Evolutionary conservation across 768 basidiomycete genomes (phyloP).

Genomic region (Podaxis rugospora): DNA sequence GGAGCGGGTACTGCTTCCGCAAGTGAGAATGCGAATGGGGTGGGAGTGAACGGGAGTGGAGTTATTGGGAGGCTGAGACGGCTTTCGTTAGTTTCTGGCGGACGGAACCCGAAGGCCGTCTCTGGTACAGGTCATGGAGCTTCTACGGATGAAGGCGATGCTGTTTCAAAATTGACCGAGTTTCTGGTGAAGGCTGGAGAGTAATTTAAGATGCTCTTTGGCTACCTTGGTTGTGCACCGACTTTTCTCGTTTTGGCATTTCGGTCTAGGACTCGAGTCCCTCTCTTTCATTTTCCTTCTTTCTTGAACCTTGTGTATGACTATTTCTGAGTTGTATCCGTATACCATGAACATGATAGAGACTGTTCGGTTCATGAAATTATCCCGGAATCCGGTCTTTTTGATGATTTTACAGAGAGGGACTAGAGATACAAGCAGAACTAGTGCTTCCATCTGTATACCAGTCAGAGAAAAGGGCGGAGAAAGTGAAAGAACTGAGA

Average conservation of each 20-base stretch:
- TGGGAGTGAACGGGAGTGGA: background rate
- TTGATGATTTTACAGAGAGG: background rate
- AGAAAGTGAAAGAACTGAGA: slow-evolving; percentile 7
- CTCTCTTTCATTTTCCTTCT: background rate
- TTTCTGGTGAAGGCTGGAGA: background rate
- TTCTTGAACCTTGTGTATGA: background rate
- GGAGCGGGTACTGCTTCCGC: background rate
- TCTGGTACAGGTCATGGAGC: background rate
- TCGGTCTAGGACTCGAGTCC: background rate
- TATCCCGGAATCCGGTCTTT: background rate
- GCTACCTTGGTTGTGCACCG: background rate
- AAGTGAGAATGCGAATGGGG: background rate
- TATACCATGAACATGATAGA: background rate
- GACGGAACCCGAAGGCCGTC: background rate
- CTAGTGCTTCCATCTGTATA: slow-evolving; percentile 18
- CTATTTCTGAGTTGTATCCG: background rate
- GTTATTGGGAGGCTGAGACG: slow-evolving; percentile 7
- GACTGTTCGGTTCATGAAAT: background rate
- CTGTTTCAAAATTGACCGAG: background rate
- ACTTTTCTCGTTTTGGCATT: background rate
- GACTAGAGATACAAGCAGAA: background rate
- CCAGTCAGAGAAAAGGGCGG: background rate
- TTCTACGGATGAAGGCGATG: background rate
- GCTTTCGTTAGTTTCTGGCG: slow-evolving; percentile 1
- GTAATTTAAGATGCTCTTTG: background rate